A percentile compares a stretch with the other conserved stretches of the same genome.
These are phyloP conservation scores for Schizosaccharomyces versatilis DNA, from an alignment of 1,139 yeast genomes.

Conservation along the genomic window DNA sequence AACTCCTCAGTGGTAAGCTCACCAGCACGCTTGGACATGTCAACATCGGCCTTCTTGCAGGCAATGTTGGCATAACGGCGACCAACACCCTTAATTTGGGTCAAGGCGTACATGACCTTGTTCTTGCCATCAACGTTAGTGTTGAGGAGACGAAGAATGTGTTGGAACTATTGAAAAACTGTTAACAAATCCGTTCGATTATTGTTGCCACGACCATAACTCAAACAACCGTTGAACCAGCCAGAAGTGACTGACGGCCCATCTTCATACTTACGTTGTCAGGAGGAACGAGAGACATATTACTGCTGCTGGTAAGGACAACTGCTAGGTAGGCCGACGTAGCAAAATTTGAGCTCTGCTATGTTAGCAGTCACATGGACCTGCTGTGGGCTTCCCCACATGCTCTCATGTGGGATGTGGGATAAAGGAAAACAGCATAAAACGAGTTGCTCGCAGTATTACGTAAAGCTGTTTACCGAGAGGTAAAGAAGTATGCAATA, in stretches of 20 bases:
- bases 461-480: no score
- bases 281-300: constrained; percentile 3
- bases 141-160: constrained; percentile 99
- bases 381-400: no score
- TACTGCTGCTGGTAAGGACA: constrained; percentile 3
- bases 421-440: no score
- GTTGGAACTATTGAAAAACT: constrained; percentile 43
- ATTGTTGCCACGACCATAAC: no score
- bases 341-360: no score
- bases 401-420: no score
- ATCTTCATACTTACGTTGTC: background rate
- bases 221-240: no score
- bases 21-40: constrained; percentile 97
- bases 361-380: no score
- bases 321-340: no score
- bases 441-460: no score
- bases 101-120: constrained; percentile 99
- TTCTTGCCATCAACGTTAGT: constrained; percentile 99
- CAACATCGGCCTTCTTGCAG: constrained; percentile 99
- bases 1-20: constrained; percentile 99
- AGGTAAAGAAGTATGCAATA: no score
- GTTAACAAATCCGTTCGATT: background rate
- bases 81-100: constrained; percentile 97
- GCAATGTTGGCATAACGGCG: constrained; percentile 99
- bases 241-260: no score